Evolutionary conservation across 2,329 filamentous ascomycete genomes (phyloP).

Genomic region (Pyrenophora tritici-repentis): DNA sequence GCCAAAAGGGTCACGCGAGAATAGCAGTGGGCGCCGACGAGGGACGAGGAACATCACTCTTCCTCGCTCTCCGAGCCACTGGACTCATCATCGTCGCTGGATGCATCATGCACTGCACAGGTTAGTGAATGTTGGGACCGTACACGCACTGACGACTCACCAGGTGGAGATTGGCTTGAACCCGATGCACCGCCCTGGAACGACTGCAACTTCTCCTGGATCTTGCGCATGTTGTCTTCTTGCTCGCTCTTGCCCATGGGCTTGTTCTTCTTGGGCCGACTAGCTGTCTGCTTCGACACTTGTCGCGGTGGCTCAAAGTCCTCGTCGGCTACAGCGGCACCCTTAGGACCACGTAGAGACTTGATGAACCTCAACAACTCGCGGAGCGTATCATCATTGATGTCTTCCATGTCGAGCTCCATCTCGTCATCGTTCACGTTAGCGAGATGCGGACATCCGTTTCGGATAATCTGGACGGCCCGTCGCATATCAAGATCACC

Average conservation of each 20-base stretch:
- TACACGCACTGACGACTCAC: slow-evolving; percentile 34
- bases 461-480: slow-evolving; percentile 88
- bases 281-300: slow-evolving; percentile 44
- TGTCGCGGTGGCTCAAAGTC: slow-evolving; percentile 54
- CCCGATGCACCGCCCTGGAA: slow-evolving; percentile 48
- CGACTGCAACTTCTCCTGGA: slow-evolving; percentile 61
- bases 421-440: slow-evolving; percentile 63
- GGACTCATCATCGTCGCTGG: slow-evolving; percentile 55
- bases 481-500: slow-evolving; percentile 76
- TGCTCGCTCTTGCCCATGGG: slow-evolving; percentile 76
- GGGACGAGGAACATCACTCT: slow-evolving; percentile 36
- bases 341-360: slow-evolving; percentile 46
- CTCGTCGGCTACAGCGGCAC: slow-evolving; percentile 50
- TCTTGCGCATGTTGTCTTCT: slow-evolving; percentile 67
- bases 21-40: background rate
- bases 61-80: slow-evolving; percentile 60
- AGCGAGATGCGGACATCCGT: slow-evolving; percentile 72
- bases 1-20: slow-evolving; percentile 16
- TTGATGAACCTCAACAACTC: slow-evolving; percentile 62
- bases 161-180: slow-evolving; percentile 53
- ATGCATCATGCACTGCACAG: slow-evolving; percentile 49
- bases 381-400: slow-evolving; percentile 59
- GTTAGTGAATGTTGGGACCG: slow-evolving; percentile 21
- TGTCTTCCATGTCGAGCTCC: slow-evolving; percentile 68
- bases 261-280: slow-evolving; percentile 74